Conservation (phyloP, 139 green algal genomes). For the Chlorella vulgaris region DNA sequence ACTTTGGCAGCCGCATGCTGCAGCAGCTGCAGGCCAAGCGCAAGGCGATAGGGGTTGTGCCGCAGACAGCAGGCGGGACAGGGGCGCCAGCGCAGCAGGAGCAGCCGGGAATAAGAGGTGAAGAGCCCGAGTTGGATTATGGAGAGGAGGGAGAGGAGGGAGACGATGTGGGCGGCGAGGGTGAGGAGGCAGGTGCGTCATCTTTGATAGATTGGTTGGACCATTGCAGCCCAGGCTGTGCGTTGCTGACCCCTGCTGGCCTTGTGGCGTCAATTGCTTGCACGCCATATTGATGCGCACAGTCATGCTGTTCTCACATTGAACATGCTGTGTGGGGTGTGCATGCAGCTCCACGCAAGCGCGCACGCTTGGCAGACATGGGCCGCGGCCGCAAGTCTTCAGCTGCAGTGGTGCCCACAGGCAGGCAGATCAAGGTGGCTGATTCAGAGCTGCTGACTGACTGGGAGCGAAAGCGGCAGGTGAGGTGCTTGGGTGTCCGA, state of each 20-base stretch:
- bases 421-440: slow-evolving; percentile 38
- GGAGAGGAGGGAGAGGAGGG: not conserved
- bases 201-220: slow-evolving; percentile 4
- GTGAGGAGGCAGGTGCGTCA: slow-evolving; percentile 14
- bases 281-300: too few species aligned
- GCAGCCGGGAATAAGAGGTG: not conserved
- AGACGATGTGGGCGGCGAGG: slow-evolving; percentile 1
- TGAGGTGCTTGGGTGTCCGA: too few species aligned
- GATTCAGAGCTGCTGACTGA: slow-evolving; percentile 76
- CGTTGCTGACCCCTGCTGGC: too few species aligned
- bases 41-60: not conserved
- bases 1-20: slow-evolving; percentile 51
- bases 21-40: slow-evolving; percentile 33
- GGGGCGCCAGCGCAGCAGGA: not conserved
- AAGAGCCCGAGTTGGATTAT: not conserved
- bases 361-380: slow-evolving; percentile 28
- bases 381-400: slow-evolving; percentile 17
- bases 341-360: slow-evolving; percentile 27
- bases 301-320: too few species aligned
- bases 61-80: not conserved
- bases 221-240: not conserved
- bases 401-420: slow-evolving; percentile 13
- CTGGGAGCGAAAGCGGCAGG: slow-evolving; percentile 62
- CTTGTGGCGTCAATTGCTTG: too few species aligned
- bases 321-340: too few species aligned